phyloP scores from a whole-genome alignment of 371 early-diverging fungal genomes.

The Rhizopus stolonifer region DNA sequence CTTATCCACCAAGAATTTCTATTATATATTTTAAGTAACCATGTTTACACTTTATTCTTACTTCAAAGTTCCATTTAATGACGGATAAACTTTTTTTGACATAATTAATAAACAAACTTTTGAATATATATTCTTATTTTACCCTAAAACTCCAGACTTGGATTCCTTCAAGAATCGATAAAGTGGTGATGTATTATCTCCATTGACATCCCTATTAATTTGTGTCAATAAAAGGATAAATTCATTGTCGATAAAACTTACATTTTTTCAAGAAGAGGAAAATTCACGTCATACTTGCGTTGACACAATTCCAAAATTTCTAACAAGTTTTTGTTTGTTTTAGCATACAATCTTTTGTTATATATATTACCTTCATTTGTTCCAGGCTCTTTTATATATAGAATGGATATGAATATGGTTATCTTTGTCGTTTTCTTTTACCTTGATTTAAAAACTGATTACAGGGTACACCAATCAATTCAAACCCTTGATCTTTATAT shows the following conservation, averaged over 20 bases:
- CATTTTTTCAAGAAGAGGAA: conserved; percentile 84
- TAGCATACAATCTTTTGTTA: background rate
- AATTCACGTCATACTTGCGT: conserved; percentile 68
- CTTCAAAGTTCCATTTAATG: conserved; percentile 81
- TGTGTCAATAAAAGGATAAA: background rate
- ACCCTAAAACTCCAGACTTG: conserved; percentile 63
- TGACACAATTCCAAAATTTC: conserved; percentile 34
- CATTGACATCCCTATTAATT: conserved; percentile 71
- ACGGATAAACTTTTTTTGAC: conserved; percentile 54
- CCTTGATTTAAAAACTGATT: conserved; percentile 90
- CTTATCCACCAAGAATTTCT: conserved; percentile 75
- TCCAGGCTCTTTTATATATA: conserved; percentile 55
- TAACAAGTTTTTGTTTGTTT: background rate
- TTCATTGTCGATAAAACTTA: conserved; percentile 5
- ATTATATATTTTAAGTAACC: background rate
- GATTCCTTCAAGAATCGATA: conserved; percentile 72
- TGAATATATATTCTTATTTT: conserved; percentile 1
- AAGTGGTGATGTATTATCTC: conserved; percentile 69
- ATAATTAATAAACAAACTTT: background rate
- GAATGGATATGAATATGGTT: background rate
- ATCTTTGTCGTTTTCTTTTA: conserved; percentile 12
- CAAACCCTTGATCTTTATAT: conserved; percentile 76
- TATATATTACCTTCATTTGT: conserved; percentile 25
- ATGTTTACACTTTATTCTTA: conserved; percentile 7
- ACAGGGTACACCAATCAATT: conserved; percentile 84